These are phyloP conservation scores for Phytophthora aleatoria DNA, from an alignment of 352 stramenopile species.

Conservation along the genomic window DNA sequence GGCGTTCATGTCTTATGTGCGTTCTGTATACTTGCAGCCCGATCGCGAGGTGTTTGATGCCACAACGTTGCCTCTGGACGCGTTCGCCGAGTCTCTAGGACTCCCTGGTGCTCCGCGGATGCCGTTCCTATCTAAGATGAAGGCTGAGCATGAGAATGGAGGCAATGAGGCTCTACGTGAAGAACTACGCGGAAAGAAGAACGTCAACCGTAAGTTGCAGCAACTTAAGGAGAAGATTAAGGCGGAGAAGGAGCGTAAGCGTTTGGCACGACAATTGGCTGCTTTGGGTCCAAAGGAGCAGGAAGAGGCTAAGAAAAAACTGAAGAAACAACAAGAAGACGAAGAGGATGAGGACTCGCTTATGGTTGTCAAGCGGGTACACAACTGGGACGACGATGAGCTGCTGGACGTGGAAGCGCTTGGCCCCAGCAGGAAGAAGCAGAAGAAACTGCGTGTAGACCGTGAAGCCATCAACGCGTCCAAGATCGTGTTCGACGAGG, in stretches of 20 bases:
- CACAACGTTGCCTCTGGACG: conserved; percentile 89
- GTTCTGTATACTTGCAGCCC: conserved; percentile 95
- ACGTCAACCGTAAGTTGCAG: conserved; percentile 97
- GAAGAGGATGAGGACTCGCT: conserved; percentile 87
- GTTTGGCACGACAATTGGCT: conserved; percentile 77
- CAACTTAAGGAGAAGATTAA: conserved; percentile 99
- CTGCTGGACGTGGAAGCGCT: conserved; percentile 62
- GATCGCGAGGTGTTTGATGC: conserved; percentile 95
- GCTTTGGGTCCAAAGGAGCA: conserved; percentile 41
- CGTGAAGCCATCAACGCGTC: conserved; percentile 63
- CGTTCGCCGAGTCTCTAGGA: conserved; percentile 94
- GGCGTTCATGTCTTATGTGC: conserved; percentile 98
- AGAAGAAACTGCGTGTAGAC: conserved; percentile 89
- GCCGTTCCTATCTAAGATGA: conserved; percentile 91
- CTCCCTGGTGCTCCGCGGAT: conserved; percentile 93
- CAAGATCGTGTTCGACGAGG: conserved; percentile 95
- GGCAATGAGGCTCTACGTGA: conserved; percentile 83
- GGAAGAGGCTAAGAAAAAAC: conserved; percentile 40
- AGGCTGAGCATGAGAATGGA: conserved; percentile 50
- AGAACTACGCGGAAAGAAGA: conserved; percentile 94
- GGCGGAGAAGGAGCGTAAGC: conserved; percentile 94
- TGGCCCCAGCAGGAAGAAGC: conserved; percentile 72
- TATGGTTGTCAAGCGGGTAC: conserved; percentile 92
- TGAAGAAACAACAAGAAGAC: conserved; percentile 39
- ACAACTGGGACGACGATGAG: conserved; percentile 80